Base-by-base conservation (phyloP, 176 grass and related monocot species). In the Juncus effusus region DNA sequence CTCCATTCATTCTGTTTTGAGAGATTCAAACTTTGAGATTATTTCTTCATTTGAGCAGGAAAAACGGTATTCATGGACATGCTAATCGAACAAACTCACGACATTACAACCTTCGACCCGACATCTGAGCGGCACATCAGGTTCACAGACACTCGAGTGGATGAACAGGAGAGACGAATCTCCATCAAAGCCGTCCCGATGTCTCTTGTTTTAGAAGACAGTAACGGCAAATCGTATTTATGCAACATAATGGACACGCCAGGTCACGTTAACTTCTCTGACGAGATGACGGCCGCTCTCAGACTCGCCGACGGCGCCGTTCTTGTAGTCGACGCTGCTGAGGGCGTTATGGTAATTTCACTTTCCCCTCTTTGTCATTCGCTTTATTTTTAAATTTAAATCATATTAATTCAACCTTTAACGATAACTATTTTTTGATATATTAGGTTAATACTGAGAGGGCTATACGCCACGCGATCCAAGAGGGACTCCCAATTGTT, bases 11-110 rank as follows among this genome's bases (percentile, higher is more conserved):
- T 10, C 45, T 13, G 5, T 37, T 41, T 67, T 51, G 14, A 14
- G 36, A 67, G 42, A 67, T 16, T 14, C 44, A 52, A 66, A 13
- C 10, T 53, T 67, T 38, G 13, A 51, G 47, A 16, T 52, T 11
- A 36, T 8, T 38, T 69, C 52, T 69, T n/a, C 12, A 45, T 45
- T 15, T 3, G 19, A 64, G 16, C 61, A 69, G 65, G 94, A 12
- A 99, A 99, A 69, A 99, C 94, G 36, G 78, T 93, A 44, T 93
- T 99, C 83, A 90, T 93, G 88, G 94, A 99, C 85, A 99, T 99
- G 94, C 83, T 99, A 52, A 85, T 99, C 56, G 94, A 99, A 83
- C 94, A 99, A 75, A 99, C 94, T 2, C 94, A 99, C 78, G 83
- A 99, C 42, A 80, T 99, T 41, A 84, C 67, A 71, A 99, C 94